Evolutionary conservation across 2,329 filamentous ascomycete genomes (phyloP), one percentile per base, ranked within the genome.

Genomic region (Dendrostoma leiphaemia): DNA sequence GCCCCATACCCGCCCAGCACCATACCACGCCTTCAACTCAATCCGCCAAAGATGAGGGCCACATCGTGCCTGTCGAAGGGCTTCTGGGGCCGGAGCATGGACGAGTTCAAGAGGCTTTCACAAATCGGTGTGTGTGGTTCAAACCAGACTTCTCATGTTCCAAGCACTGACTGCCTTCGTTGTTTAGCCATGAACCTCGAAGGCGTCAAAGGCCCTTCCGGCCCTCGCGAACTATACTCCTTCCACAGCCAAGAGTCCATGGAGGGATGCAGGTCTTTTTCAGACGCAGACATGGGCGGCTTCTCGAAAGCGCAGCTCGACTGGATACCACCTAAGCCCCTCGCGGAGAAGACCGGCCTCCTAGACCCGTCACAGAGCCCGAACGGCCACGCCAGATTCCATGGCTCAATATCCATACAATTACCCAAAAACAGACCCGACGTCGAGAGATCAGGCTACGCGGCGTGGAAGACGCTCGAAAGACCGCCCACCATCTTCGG

Each of bases 381-480:
- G 28, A 62, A 64, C 38, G 76, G 84, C 28, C 89, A 96, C 71
- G 85, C 86, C 17, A 83, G 88, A 57, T 99, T 97, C 74, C 85
- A 92, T 72, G 94, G 94, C 60, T 83, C 70, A 53, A 97, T 99
- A 67, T 96, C 91, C 2, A 95, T 88, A 12, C 84, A 90, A 53
- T 82, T 99, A 1, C 94, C 94, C 0, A 72, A 76, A 10, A 81
- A 93, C 70, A 79, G 80, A 37, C 88, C 87, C n/a, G 80, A 89
- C 34, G 78, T 96, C 40, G 81, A 91, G 64, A 80, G 90, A 41
- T 88, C 85, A 56, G 94, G 94, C 41, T 99, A 93, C 69, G 92
- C 94, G 1, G 94, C 88, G 2, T 99, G 91, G 78, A 82, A 93
- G 54, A 97, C 95, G 19, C 78, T 83, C 46, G 91, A 96, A 65